phyloP scores from a whole-genome alignment of 1,284 basidiomycete genomes.

The Sporisorium scitamineum region DNA sequence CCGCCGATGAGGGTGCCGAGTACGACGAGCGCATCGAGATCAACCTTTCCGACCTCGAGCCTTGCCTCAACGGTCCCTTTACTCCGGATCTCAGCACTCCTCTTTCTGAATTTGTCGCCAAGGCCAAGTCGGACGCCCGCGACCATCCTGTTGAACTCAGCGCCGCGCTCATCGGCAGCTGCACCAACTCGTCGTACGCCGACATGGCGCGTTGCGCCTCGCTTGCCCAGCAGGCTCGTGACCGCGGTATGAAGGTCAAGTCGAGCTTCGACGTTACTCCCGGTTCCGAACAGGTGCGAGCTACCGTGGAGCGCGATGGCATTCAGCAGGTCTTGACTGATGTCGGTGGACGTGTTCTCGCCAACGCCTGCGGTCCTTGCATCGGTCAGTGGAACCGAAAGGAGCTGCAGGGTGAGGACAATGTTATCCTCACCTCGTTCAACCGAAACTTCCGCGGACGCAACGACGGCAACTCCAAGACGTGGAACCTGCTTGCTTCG shows the following conservation, averaged over 20 bases:
- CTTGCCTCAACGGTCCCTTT: constrained; percentile 92
- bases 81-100: constrained; percentile 97
- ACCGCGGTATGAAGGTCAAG: constrained; percentile 82
- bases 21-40: constrained; percentile 97
- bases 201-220: constrained; percentile 84
- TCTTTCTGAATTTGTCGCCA: constrained; percentile 86
- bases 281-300: constrained; percentile 95
- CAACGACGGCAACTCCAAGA: constrained; percentile 94
- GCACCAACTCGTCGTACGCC: constrained; percentile 80
- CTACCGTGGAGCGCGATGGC: constrained; percentile 94
- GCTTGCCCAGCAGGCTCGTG: constrained; percentile 88
- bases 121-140: constrained; percentile 83
- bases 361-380: constrained; percentile 98
- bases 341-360: constrained; percentile 90
- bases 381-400: constrained; percentile 99
- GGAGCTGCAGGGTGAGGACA: constrained; percentile 89
- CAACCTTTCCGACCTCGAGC: constrained; percentile 91
- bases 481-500: constrained; percentile 98
- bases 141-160: constrained; percentile 84
- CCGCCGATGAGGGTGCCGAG: constrained; percentile 87
- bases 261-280: constrained; percentile 97
- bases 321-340: constrained; percentile 83
- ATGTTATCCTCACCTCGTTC: constrained; percentile 96
- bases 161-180: constrained; percentile 93
- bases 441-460: constrained; percentile 98